Percentiles rank a stretch among this genome's conserved stretches.
Evolutionary conservation across 2,329 filamentous ascomycete genomes (phyloP).

Genomic region (Dactylonectria macrodidyma): DNA sequence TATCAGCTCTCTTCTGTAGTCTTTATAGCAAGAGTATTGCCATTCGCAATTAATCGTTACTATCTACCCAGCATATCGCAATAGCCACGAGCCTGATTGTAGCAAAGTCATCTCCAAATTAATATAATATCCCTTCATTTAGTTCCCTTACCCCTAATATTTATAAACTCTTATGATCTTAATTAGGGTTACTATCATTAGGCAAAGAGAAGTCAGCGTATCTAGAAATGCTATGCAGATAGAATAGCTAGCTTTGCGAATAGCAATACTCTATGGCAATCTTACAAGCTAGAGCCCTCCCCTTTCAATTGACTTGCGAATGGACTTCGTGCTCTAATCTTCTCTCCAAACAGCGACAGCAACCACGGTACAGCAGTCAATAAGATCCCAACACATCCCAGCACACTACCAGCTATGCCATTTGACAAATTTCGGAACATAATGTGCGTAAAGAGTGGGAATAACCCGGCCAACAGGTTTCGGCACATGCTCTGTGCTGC

Average conservation of each 20-base stretch:
- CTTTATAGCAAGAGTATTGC: too few relatives aligned
- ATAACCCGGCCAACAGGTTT: slow-evolving; percentile 75
- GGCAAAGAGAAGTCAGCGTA: too few relatives aligned
- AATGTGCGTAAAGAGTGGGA: slow-evolving; percentile 73
- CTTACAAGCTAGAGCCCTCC: background rate
- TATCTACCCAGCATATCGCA: too few relatives aligned
- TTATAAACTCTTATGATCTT: background rate
- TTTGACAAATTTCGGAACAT: slow-evolving; percentile 74
- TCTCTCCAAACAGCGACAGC: slow-evolving; percentile 74
- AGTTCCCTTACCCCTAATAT: background rate
- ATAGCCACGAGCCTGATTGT: too few relatives aligned
- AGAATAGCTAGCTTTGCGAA: too few relatives aligned
- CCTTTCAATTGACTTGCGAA: slow-evolving; percentile 63
- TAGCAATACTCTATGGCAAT: too few relatives aligned
- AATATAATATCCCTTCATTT: too few relatives aligned
- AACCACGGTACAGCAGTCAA: slow-evolving; percentile 78
- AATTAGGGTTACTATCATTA: too few relatives aligned
- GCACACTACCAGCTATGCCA: slow-evolving; percentile 72
- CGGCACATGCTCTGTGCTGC: slow-evolving; percentile 78
- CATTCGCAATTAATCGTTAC: too few relatives aligned
- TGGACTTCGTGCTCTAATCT: slow-evolving; percentile 73
- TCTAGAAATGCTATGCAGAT: too few relatives aligned
- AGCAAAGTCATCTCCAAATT: too few relatives aligned
- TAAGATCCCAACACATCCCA: slow-evolving; percentile 72
- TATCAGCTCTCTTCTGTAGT: background rate